Evolutionary conservation across 441 rosid species (phyloP), one percentile per base, ranked within the genome.

Genomic region (Populus trichocarpa): DNA sequence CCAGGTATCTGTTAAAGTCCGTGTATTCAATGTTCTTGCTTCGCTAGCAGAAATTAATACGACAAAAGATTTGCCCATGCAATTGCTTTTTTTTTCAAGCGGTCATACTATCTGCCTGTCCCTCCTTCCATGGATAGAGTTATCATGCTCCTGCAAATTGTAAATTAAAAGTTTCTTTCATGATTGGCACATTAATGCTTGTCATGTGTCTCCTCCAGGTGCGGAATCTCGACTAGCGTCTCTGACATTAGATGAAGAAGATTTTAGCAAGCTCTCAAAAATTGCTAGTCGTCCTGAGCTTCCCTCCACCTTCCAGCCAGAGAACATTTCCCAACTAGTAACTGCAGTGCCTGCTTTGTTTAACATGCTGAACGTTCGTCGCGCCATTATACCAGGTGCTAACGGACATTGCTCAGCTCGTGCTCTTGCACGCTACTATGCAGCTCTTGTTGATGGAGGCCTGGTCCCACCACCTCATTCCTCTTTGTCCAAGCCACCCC

Each of bases 361-460:
- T 81, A 96, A 96, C 84, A 91, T 88, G 90, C 85, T 96, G 75
- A 88, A 89, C 61, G 83, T 84, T 67, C 97, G 98, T 0, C 96
- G 99, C 69, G 93, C 99, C 42, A 93, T 91, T 77, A 88, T 96
- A 77, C 99, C 99, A 72, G 91, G 97, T 13, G 99, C 96, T 22
- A 94, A 96, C 64, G 95, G 93, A 70, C 99, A 96, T 82, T 90
- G 89, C 86, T 94, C 98, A 35, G 98, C 98, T 66, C 96, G 99
- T 79, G 99, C 99, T 59, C 97, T 96, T 87, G 97, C 99, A 26
- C 95, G 98, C 12, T 96, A 94, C 87, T 96, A 96, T 86, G 97
- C 99, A 76, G 84, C 98, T 70, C 86, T 94, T 35, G 97, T 77
- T 67, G 92, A 94, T 78, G 90, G 92, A 23, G 99, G 99, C 71